Evolutionary conservation across 139 green algal genomes (phyloP).

Genomic region (Coccomyxa sp.): DNA sequence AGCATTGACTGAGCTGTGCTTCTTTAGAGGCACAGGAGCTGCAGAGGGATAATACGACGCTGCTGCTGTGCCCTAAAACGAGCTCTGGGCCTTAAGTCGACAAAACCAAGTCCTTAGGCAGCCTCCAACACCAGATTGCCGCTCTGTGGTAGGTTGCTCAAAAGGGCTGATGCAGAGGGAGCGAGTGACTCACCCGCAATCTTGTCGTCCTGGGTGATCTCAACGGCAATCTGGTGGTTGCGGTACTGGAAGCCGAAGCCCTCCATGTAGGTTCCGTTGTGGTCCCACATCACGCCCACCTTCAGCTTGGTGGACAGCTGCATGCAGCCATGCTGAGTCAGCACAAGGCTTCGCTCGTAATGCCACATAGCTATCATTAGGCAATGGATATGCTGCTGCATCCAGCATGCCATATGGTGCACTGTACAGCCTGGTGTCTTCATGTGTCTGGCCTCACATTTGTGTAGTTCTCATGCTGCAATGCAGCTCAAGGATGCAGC

Average conservation of each 20-base stretch:
- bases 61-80: not conserved
- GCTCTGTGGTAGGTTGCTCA: too few species aligned
- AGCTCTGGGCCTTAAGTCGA: not conserved
- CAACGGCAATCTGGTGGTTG: not conserved
- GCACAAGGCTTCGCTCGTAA: too few species aligned
- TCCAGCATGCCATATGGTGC: too few species aligned
- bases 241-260: constrained; percentile 4
- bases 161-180: not conserved
- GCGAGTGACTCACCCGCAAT: not conserved
- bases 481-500: too few species aligned
- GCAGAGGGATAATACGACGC: not conserved
- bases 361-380: too few species aligned
- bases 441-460: too few species aligned
- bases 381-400: too few species aligned
- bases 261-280: constrained; percentile 4
- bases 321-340: too few species aligned
- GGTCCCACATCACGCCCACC: not conserved
- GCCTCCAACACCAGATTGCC: too few species aligned
- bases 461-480: too few species aligned
- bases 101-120: not conserved
- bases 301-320: constrained; percentile 5
- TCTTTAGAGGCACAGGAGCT: not conserved
- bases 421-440: too few species aligned
- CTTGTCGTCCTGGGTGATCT: not conserved
- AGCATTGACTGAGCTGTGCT: not conserved